Percentiles rank a stretch among this genome's conserved stretches.
Evolutionary conservation across 176 grass and related monocot species (phyloP).

Genomic region (Eragrostis nindensis): DNA sequence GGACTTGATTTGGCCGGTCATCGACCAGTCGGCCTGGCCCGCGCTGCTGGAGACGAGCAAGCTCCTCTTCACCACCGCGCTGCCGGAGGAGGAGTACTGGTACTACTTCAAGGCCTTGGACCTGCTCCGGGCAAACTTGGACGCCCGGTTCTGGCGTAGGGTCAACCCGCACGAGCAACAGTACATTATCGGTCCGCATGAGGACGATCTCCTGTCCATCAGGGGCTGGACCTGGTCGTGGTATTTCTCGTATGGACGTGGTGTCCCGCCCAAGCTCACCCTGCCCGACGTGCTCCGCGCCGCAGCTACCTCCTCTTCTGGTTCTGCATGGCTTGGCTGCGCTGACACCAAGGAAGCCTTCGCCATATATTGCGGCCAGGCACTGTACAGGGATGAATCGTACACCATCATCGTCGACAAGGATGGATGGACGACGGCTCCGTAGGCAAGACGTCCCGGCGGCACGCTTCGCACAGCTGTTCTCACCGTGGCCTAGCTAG

Average conservation of each 20-base stretch:
- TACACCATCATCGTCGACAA: no score
- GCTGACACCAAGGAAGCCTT: not conserved
- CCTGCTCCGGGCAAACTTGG: conserved; percentile 31
- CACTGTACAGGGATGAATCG: no score
- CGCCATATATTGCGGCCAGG: conserved; percentile 41
- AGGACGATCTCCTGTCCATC: no score
- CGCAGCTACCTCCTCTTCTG: fast-evolving
- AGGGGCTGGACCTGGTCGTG: conserved; percentile 15
- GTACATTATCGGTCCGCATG: conserved; percentile 13
- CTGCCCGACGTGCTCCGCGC: conserved; percentile 33
- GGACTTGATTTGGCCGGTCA: conserved; percentile 30
- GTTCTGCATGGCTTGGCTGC: no score
- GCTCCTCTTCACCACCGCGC: conserved; percentile 32
- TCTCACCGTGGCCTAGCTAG: no score
- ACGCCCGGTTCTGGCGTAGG: conserved; percentile 24
- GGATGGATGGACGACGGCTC: no score
- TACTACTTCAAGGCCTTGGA: conserved; percentile 55
- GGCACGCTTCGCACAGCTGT: no score
- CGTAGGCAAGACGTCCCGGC: no score
- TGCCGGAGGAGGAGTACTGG: conserved; percentile 48
- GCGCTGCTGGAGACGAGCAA: conserved; percentile 36
- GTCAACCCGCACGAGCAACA: not conserved
- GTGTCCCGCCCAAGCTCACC: conserved; percentile 25
- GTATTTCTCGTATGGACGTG: conserved; percentile 36
- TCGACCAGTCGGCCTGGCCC: conserved; percentile 32